Percentiles rank a stretch among this genome's conserved stretches.
These are phyloP conservation scores for Rhodotorula diobovata DNA, from an alignment of 768 basidiomycete genomes.

Conservation along the genomic window DNA sequence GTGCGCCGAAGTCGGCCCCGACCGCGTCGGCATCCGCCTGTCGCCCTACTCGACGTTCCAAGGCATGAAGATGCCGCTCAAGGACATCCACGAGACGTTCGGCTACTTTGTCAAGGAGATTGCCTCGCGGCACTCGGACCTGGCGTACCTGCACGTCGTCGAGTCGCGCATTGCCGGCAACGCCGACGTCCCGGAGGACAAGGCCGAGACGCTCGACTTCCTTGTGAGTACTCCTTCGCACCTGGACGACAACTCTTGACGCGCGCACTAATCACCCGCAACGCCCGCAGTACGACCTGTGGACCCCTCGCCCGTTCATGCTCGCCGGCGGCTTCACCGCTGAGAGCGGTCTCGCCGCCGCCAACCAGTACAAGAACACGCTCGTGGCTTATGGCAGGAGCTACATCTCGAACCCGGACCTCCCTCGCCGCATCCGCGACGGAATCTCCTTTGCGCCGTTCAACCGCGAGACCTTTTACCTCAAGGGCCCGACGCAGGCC, in stretches of 20 bases:
- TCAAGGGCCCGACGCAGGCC: constrained; percentile 15
- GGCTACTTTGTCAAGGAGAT: constrained; percentile 54
- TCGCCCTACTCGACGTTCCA: constrained; percentile 48
- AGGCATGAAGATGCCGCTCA: constrained; percentile 46
- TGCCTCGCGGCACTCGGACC: constrained; percentile 52
- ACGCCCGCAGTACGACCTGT: constrained; percentile 25
- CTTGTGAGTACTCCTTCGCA: constrained; percentile 4
- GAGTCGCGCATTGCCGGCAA: constrained; percentile 48
- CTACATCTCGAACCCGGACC: constrained; percentile 39
- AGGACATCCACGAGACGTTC: constrained; percentile 41
- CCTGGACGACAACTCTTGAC: not conserved
- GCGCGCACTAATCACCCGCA: not conserved
- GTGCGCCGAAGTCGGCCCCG: constrained; percentile 55
- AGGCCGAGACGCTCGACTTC: constrained; percentile 32
- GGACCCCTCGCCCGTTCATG: constrained; percentile 34
- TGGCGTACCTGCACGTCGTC: constrained; percentile 55
- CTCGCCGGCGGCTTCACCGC: constrained; percentile 33
- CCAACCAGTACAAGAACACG: constrained; percentile 23
- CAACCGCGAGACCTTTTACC: constrained; percentile 37
- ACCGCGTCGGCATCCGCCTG: constrained; percentile 57
- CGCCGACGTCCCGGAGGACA: not conserved
- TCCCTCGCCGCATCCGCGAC: constrained; percentile 19
- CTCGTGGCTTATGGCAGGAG: constrained; percentile 36
- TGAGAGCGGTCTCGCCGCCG: constrained; percentile 4
- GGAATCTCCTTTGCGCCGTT: constrained; percentile 22